Evolutionary conservation across 2,329 filamentous ascomycete species (phyloP).

Genomic region (Epichloe bromicola): DNA sequence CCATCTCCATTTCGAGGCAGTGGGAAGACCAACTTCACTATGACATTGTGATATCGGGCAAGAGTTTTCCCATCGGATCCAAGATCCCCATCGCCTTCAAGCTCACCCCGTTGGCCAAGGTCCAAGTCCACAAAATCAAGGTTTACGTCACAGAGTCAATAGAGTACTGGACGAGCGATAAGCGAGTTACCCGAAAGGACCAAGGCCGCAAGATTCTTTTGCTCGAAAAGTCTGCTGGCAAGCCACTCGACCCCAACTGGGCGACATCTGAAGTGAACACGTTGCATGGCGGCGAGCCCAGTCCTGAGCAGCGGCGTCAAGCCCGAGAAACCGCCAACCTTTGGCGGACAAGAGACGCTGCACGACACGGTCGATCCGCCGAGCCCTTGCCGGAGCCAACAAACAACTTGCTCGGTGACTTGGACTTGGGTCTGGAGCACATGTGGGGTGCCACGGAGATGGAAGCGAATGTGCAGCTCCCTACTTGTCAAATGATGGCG

Average conservation of each 20-base stretch:
- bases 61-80: constrained; percentile 80
- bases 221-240: constrained; percentile 78
- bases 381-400: constrained; percentile 34
- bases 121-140: constrained; percentile 85
- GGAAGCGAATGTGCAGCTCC: constrained; percentile 85
- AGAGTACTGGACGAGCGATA: constrained; percentile 81
- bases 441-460: constrained; percentile 84
- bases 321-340: constrained; percentile 33
- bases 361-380: constrained; percentile 24
- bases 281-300: constrained; percentile 67
- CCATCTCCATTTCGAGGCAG: constrained; percentile 82
- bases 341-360: constrained; percentile 42
- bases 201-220: constrained; percentile 72
- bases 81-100: constrained; percentile 91
- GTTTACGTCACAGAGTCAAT: constrained; percentile 83
- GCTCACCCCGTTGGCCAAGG: constrained; percentile 81
- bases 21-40: constrained; percentile 96
- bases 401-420: constrained; percentile 68
- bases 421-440: constrained; percentile 55
- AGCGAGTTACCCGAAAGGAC: constrained; percentile 73
- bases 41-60: constrained; percentile 90
- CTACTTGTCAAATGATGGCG: constrained; percentile 76
- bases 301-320: constrained; percentile 31
- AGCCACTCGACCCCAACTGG: constrained; percentile 58
- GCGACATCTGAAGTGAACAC: constrained; percentile 65